Evolutionary conservation across 2,329 filamentous ascomycete genomes (phyloP).

Genomic region (Trichoderma cornu-damae): DNA sequence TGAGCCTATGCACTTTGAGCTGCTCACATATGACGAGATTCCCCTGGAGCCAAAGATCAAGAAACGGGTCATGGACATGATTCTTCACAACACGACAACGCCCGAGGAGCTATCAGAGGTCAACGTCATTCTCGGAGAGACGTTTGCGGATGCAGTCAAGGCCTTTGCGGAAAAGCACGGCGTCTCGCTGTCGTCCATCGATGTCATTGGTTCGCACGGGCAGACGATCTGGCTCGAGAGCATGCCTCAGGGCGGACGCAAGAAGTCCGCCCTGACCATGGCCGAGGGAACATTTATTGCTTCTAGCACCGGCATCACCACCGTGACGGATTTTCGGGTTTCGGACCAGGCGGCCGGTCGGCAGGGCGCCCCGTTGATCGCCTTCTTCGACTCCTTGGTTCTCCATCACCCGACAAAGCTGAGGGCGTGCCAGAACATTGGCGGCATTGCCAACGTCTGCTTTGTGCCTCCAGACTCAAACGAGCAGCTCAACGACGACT

Average conservation of each 20-base stretch:
- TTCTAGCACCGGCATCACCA: constrained; percentile 51
- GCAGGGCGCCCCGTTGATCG: constrained; percentile 46
- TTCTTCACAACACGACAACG: constrained; percentile 49
- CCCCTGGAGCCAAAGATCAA: constrained; percentile 50
- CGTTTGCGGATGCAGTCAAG: constrained; percentile 49
- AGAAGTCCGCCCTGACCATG: constrained; percentile 49
- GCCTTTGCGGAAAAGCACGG: constrained; percentile 43
- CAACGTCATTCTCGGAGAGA: constrained; percentile 53
- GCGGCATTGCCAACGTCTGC: constrained; percentile 56
- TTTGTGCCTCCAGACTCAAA: constrained; percentile 47
- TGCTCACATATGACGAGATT: constrained; percentile 54
- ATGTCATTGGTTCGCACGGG: constrained; percentile 53
- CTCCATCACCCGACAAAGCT: constrained; percentile 50
- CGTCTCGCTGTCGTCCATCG: constrained; percentile 43
- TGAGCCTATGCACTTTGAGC: constrained; percentile 50
- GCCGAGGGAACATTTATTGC: constrained; percentile 53
- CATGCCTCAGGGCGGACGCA: constrained; percentile 46
- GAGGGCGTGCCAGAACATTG: constrained; percentile 57
- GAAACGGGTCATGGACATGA: constrained; percentile 52
- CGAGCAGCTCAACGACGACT: constrained; percentile 24
- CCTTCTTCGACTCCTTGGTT: constrained; percentile 47
- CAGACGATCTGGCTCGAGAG: constrained; percentile 54
- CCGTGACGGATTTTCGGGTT: constrained; percentile 50
- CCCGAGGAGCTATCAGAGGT: constrained; percentile 51
- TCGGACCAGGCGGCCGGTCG: constrained; percentile 45